A percentile compares a stretch with the other conserved stretches of the same genome.
phyloP scores from a whole-genome alignment of 805 yeast species.

The Candida pseudofarinosa region DNA sequence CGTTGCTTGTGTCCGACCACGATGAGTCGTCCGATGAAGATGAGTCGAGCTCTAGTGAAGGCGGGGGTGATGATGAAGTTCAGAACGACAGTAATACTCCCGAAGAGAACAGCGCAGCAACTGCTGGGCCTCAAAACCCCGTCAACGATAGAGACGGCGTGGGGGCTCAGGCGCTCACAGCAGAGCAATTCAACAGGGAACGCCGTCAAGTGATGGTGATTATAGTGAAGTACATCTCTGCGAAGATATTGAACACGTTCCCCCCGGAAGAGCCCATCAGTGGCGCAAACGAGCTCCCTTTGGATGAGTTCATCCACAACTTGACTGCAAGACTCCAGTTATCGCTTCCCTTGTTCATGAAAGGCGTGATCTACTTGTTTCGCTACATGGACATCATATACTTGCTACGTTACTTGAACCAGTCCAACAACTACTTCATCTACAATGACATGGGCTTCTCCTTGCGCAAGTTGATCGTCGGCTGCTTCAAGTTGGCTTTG shows the following conservation, averaged over 20 bases:
- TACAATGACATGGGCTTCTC: conserved; percentile 42
- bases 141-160: background rate
- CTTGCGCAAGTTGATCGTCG: conserved; percentile 37
- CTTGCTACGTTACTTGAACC: conserved; percentile 41
- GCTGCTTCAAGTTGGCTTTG: conserved; percentile 37
- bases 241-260: conserved; percentile 40
- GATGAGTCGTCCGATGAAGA: conserved; percentile 28
- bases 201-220: conserved; percentile 38
- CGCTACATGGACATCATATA: conserved; percentile 46
- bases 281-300: conserved; percentile 26
- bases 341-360: conserved; percentile 33
- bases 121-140: conserved; percentile 63
- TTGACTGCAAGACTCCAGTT: conserved; percentile 35
- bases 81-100: background rate
- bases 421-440: conserved; percentile 41
- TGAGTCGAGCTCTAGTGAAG: conserved; percentile 4
- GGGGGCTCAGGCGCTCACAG: conserved; percentile 6
- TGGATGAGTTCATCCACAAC: conserved; percentile 37
- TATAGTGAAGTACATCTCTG: conserved; percentile 39
- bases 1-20: conserved; percentile 29
- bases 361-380: conserved; percentile 39
- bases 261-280: conserved; percentile 34
- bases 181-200: conserved; percentile 25
- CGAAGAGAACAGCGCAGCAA: conserved; percentile 21
- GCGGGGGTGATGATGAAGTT: background rate